phyloP scores from a whole-genome alignment of 768 basidiomycete species.

The Boletellus ananas region DNA sequence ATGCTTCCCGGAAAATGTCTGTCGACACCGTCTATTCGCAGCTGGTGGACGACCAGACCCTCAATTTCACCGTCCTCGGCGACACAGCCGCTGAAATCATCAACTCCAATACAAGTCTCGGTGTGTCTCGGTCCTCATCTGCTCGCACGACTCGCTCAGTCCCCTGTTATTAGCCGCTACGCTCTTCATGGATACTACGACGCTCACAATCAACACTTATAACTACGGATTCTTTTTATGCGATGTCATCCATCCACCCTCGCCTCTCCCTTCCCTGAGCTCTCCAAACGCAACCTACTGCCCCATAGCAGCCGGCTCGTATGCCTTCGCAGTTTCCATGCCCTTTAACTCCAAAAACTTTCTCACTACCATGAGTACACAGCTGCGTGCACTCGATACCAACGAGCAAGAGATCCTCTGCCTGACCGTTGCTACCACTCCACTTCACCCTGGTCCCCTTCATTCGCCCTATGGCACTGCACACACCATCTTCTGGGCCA shows the following conservation, averaged over 20 bases:
- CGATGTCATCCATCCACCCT: constrained; percentile 70
- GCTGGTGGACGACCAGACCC: constrained; percentile 44
- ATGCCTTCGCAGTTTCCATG: constrained; percentile 77
- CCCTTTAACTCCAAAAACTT: constrained; percentile 62
- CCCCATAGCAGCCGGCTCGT: constrained; percentile 72
- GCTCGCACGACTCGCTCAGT: constrained; percentile 3
- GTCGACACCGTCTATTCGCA: constrained; percentile 74
- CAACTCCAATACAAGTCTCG: constrained; percentile 61
- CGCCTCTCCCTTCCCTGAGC: constrained; percentile 53
- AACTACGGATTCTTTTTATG: constrained; percentile 75
- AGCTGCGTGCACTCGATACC: constrained; percentile 86
- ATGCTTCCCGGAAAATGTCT: constrained; percentile 54
- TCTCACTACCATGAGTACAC: constrained; percentile 80
- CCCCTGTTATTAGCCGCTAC: constrained; percentile 52
- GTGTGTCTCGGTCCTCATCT: constrained; percentile 37
- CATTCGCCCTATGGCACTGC: constrained; percentile 64
- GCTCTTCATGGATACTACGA: constrained; percentile 76
- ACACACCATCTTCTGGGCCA: constrained; percentile 65
- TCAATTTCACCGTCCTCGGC: constrained; percentile 77
- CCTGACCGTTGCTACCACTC: constrained; percentile 72
- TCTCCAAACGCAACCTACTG: constrained; percentile 52
- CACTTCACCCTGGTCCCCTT: constrained; percentile 57
- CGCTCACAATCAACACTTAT: constrained; percentile 75
- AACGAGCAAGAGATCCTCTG: constrained; percentile 80
- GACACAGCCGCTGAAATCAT: constrained; percentile 53